Evolutionary conservation across 2,329 filamentous ascomycete genomes (phyloP).

Genomic region (Paraphoma chrysanthemicola): DNA sequence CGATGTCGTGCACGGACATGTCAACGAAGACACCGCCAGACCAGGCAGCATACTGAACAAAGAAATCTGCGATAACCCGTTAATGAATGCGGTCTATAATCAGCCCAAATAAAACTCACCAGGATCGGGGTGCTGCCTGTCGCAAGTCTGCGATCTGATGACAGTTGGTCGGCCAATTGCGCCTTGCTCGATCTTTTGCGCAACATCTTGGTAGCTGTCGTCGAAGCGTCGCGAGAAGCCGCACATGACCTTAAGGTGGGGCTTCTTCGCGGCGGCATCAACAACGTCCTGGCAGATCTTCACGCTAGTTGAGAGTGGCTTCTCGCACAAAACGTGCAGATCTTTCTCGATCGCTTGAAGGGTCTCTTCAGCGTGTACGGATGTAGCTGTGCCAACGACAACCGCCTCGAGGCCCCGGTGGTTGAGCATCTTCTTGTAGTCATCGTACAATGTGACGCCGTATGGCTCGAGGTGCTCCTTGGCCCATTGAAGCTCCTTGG

Average conservation of each 20-base stretch:
- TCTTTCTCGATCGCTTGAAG: conserved; percentile 44
- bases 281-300: conserved; percentile 41
- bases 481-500: conserved; percentile 55
- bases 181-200: conserved; percentile 43
- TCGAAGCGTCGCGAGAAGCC: conserved; percentile 57
- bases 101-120: conserved; percentile 3
- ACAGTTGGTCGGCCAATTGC: conserved; percentile 51
- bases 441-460: conserved; percentile 54
- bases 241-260: conserved; percentile 52
- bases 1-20: conserved; percentile 54
- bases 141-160: conserved; percentile 53
- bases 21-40: conserved; percentile 56
- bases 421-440: conserved; percentile 58
- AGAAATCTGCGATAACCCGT: conserved; percentile 45
- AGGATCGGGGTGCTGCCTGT: conserved; percentile 41
- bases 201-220: conserved; percentile 50
- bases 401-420: conserved; percentile 53
- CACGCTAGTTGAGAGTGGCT: conserved; percentile 47
- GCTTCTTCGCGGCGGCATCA: conserved; percentile 43
- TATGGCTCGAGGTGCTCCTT: conserved; percentile 52
- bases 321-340: conserved; percentile 49
- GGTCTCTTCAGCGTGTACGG: conserved; percentile 45
- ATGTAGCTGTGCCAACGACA: conserved; percentile 45
- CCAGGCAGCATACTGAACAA: conserved; percentile 50
- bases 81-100: background rate